Percentiles rank a stretch among this genome's conserved stretches.
phyloP scores from a whole-genome alignment of 805 yeast genomes.

The Naumovozyma baii region DNA sequence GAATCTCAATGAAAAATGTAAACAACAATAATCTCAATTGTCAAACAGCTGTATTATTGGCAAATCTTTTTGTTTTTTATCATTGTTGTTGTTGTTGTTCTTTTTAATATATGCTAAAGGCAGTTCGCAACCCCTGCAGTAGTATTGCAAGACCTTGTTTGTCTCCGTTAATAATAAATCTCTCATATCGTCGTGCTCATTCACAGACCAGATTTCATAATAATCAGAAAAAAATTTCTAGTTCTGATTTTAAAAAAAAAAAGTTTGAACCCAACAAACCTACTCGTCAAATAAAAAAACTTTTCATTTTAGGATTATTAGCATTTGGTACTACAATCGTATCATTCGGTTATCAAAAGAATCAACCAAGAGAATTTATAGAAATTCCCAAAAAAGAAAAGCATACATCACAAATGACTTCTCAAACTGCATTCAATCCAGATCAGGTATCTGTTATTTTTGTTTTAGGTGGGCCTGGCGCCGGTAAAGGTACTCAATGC shows the following conservation, averaged over 20 bases:
- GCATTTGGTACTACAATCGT: conserved; percentile 43
- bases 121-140: too few species aligned
- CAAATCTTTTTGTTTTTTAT: too few species aligned
- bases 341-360: conserved; percentile 36
- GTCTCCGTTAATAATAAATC: neutral
- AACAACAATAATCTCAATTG: too few species aligned
- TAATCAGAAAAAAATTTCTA: neutral
- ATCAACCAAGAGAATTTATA: conserved; percentile 36
- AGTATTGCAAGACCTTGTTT: neutral
- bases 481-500: conserved; percentile 97
- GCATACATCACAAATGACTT: conserved; percentile 7
- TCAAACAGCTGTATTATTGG: too few species aligned
- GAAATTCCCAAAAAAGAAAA: conserved; percentile 23
- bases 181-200: neutral
- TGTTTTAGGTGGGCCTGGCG: conserved; percentile 96
- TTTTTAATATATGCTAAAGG: too few species aligned
- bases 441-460: conserved; percentile 72
- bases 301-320: conserved; percentile 34
- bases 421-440: conserved; percentile 41
- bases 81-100: too few species aligned
- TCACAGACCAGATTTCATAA: neutral
- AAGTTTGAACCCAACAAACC: neutral
- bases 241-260: neutral
- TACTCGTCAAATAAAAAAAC: conserved; percentile 3
- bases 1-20: too few species aligned